Conservation (phyloP, 2,329 filamentous ascomycete species). For the Colletotrichum spaethianum region DNA sequence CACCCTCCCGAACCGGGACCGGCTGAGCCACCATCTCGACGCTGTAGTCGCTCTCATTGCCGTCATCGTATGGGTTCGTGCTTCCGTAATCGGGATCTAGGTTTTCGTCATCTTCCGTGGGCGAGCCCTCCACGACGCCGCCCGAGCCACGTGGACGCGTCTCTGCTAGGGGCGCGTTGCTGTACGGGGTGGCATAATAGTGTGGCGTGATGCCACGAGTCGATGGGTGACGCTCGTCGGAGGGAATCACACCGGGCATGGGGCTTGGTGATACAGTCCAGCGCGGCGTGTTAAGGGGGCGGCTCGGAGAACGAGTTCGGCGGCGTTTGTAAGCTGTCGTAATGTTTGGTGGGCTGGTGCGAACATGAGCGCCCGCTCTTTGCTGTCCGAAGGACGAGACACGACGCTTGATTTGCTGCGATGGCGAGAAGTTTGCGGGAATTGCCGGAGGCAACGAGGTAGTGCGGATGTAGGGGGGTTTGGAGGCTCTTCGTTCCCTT, state of each 20-base stretch:
- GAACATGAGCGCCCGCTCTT: constrained; percentile 30
- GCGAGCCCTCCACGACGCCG: constrained; percentile 40
- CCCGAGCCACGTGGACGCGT: constrained; percentile 47
- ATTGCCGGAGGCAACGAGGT: constrained; percentile 64
- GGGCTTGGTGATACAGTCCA: constrained; percentile 67
- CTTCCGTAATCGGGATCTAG: constrained; percentile 46
- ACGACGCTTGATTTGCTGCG: constrained; percentile 57
- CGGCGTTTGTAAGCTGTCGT: constrained; percentile 57
- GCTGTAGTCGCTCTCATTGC: constrained; percentile 46
- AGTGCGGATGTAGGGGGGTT: constrained; percentile 66
- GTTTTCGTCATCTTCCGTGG: constrained; percentile 50
- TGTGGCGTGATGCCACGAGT: constrained; percentile 68
- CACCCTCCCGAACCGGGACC: constrained; percentile 26
- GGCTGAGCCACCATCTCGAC: constrained; percentile 48
- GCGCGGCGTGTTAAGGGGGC: constrained; percentile 68
- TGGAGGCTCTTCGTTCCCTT: constrained; percentile 57
- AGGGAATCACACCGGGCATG: constrained; percentile 49
- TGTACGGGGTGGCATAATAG: constrained; percentile 83
- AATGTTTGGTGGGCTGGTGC: constrained; percentile 48
- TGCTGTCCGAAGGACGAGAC: constrained; percentile 59
- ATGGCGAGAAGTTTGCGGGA: constrained; percentile 56
- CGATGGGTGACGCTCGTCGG: constrained; percentile 52
- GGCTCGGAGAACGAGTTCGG: constrained; percentile 71
- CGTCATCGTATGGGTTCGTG: constrained; percentile 49
- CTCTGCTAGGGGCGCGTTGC: constrained; percentile 68